Conservation (phyloP, 805 yeast genomes). For the Saccharomycopsis microspora region DNA sequence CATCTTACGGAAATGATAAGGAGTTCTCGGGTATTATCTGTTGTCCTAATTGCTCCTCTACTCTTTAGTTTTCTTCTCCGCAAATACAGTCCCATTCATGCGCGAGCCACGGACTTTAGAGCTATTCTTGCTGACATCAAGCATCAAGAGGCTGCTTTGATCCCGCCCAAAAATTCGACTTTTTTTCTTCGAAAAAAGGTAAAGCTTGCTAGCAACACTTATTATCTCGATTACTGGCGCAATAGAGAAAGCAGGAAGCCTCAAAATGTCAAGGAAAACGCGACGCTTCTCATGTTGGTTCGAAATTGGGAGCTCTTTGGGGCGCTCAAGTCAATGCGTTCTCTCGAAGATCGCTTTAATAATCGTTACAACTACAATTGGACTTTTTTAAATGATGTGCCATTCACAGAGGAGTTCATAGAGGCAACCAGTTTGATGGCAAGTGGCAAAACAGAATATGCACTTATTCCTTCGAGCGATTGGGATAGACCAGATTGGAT, state of each 20-base stretch:
- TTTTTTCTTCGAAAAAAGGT: background rate
- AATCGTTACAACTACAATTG: constrained; percentile 56
- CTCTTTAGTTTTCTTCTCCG: too few species aligned
- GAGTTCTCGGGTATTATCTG: too few species aligned
- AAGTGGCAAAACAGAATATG: constrained; percentile 55
- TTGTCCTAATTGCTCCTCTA: too few species aligned
- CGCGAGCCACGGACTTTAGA: too few species aligned
- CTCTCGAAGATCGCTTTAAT: constrained; percentile 68
- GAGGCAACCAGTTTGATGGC: constrained; percentile 51
- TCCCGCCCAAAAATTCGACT: too few species aligned
- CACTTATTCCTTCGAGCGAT: constrained; percentile 49
- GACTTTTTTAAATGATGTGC: constrained; percentile 70
- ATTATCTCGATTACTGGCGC: constrained; percentile 1
- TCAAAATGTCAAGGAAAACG: constrained; percentile 56
- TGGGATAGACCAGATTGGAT: constrained; percentile 76
- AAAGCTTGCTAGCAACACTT: constrained; percentile 10
- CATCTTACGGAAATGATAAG: too few species aligned
- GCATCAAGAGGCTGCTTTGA: too few species aligned
- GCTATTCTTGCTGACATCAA: too few species aligned
- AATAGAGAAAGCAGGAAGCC: constrained; percentile 1
- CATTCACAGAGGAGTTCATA: constrained; percentile 52
- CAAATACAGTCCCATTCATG: too few species aligned
- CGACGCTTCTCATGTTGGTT: constrained; percentile 79
- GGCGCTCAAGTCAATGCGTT: constrained; percentile 66
- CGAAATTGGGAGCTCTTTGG: constrained; percentile 70